Evolutionary conservation across 176 grass and related monocot species (phyloP).

Genomic region (Saccharum spontaneum): DNA sequence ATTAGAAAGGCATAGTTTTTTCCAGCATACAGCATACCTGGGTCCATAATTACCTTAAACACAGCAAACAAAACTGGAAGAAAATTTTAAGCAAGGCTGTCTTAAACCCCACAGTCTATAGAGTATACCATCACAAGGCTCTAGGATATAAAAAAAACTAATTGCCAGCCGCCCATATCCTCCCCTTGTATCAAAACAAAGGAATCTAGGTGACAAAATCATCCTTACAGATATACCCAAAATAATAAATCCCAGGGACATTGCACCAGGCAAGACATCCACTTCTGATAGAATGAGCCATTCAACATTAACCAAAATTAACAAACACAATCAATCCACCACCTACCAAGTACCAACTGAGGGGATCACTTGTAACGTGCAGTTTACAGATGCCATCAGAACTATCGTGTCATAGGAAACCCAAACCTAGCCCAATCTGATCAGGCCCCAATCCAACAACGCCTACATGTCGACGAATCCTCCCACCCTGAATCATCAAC

Average conservation of each 20-base stretch:
- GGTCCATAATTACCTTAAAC: background rate
- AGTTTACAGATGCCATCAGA: background rate
- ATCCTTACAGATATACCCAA: background rate
- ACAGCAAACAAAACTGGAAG: background rate
- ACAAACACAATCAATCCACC: background rate
- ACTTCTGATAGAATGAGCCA: background rate
- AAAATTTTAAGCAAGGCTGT: background rate
- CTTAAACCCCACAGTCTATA: background rate
- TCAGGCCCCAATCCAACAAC: background rate
- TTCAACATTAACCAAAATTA: background rate
- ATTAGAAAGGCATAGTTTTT: slow-evolving; percentile 6
- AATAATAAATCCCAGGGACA: background rate
- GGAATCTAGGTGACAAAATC: background rate
- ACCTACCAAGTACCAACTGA: background rate
- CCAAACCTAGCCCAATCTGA: background rate
- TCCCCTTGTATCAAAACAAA: background rate
- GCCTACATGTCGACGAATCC: background rate
- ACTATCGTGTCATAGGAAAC: background rate
- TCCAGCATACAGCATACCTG: background rate
- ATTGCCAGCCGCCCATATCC: background rate
- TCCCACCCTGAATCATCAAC: background rate
- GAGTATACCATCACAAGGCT: background rate
- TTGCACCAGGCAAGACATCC: background rate
- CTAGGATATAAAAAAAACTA: background rate
- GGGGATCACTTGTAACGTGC: background rate